Base-by-base conservation (phyloP, 2,329 filamentous ascomycete species). In the Orbilia quercus region DNA sequence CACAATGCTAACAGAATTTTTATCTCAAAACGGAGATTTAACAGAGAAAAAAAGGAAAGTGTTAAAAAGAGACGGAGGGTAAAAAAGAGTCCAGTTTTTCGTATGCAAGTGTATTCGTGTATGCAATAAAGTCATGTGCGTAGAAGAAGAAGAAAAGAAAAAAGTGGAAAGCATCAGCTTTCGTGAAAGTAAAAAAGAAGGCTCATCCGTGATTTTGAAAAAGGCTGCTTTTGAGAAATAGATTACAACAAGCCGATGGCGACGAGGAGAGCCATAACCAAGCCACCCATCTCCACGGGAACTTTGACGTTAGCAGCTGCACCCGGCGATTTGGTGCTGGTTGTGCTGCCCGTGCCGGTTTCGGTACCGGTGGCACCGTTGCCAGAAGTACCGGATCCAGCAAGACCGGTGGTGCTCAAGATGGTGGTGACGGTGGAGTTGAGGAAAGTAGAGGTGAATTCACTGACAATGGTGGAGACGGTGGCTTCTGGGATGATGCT, bases 261-360 rank as follows among this genome's bases (percentile, higher is more conserved):
- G 44, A 73, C 40, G 38, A 73, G 50, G 23, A 60, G 31, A 1
- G 60, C 69, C 36, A 73, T 16, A 11, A 73, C 60, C 22, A 65
- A 48, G 5, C 60, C 60, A 60, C 69, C 69, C 60, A 73, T 66
- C 36, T 60, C 45, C 20, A 64, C 54, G 2, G 66, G 58, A 31
- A 64, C 58, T 54, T 66, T 73, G 55, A 73, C 31, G 36, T 66
- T 73, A 47, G 69, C 60, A 62, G 54, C 69, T 9, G 59, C 67
- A n/a, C 28, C 67, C 3, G 60, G 53, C 18, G 69, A 60, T 53
- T 25, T 60, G 11, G 59, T 66, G 14, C 11, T 55, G 1, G 69
- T 60, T 9, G 23, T 48, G 44, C 50, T 36, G 20, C 64, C 64
- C 5, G 64, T 60, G 16, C 12, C 14, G 11, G 55, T 48, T 31